These are phyloP conservation scores for Backusella parvicylindrica DNA, from an alignment of 192 early-diverging fungal genomes.

Conservation along the genomic window DNA sequence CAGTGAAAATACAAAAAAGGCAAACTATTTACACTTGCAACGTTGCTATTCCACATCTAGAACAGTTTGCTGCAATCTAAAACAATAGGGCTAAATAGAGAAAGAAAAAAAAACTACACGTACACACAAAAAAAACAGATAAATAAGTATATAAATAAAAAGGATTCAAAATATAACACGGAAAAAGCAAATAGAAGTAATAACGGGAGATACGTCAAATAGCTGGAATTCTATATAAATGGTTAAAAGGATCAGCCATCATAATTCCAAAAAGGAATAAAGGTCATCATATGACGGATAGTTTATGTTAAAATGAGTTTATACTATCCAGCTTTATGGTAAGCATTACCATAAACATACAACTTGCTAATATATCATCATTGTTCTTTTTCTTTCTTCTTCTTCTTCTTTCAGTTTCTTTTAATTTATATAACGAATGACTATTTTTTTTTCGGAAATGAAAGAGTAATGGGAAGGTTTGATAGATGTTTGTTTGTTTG, in stretches of 20 bases:
- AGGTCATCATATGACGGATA: neutral
- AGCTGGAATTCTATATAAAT: neutral
- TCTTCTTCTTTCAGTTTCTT: no score
- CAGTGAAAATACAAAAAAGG: neutral
- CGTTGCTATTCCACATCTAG: neutral
- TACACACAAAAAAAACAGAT: neutral
- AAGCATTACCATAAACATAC: neutral
- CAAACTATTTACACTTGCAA: neutral
- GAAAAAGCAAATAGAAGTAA: neutral
- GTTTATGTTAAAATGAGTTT: neutral
- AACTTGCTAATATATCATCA: neutral
- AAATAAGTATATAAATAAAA: neutral
- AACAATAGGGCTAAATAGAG: neutral
- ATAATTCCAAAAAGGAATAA: neutral
- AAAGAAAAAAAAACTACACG: neutral
- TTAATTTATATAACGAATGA: no score
- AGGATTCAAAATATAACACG: neutral
- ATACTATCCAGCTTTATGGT: neutral
- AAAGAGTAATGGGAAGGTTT: no score
- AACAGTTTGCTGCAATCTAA: neutral
- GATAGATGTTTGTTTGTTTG: no score
- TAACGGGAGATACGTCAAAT: neutral
- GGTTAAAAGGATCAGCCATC: neutral
- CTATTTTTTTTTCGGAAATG: no score
- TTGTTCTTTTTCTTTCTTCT: neutral